phyloP scores from a whole-genome alignment of 352 stramenopile genomes.

The Phytopythium delawarense region DNA sequence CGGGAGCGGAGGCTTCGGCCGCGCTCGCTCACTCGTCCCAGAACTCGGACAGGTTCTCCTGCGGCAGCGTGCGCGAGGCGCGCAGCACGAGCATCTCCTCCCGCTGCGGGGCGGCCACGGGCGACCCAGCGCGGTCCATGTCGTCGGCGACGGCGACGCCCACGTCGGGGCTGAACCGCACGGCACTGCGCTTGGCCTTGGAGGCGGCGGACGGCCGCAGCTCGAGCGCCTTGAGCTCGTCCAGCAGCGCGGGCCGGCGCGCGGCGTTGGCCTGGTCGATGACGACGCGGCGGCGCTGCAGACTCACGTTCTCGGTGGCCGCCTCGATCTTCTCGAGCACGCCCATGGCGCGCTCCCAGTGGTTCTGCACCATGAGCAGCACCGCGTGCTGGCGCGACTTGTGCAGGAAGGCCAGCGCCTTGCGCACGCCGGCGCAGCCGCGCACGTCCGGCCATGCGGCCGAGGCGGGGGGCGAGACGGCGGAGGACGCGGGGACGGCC shows the following conservation, averaged over 20 bases:
- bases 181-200: slow-evolving; percentile 2
- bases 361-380: slow-evolving; percentile 72
- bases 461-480: slow-evolving; percentile 12
- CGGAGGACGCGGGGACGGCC: not conserved
- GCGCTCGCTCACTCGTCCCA: slow-evolving; percentile 32
- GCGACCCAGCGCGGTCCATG: slow-evolving; percentile 58
- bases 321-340: slow-evolving; percentile 76
- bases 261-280: slow-evolving; percentile 53
- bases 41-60: slow-evolving; percentile 74
- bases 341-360: slow-evolving; percentile 67
- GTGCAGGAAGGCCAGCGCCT: slow-evolving; percentile 59
- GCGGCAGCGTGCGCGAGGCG: slow-evolving; percentile 62
- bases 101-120: slow-evolving; percentile 41
- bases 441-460: slow-evolving; percentile 38
- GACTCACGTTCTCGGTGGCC: slow-evolving; percentile 60
- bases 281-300: slow-evolving; percentile 59
- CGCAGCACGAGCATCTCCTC: slow-evolving; percentile 80
- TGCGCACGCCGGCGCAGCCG: slow-evolving; percentile 58
- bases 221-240: slow-evolving; percentile 32
- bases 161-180: slow-evolving; percentile 62
- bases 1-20: too few relatives aligned
- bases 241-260: slow-evolving; percentile 15
- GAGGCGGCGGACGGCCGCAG: slow-evolving; percentile 9
- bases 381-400: slow-evolving; percentile 71
- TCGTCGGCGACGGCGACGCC: slow-evolving; percentile 42